Conservation (phyloP, 495 filamentous ascomycete species). For the Aspergillus incahuasiensis region DNA sequence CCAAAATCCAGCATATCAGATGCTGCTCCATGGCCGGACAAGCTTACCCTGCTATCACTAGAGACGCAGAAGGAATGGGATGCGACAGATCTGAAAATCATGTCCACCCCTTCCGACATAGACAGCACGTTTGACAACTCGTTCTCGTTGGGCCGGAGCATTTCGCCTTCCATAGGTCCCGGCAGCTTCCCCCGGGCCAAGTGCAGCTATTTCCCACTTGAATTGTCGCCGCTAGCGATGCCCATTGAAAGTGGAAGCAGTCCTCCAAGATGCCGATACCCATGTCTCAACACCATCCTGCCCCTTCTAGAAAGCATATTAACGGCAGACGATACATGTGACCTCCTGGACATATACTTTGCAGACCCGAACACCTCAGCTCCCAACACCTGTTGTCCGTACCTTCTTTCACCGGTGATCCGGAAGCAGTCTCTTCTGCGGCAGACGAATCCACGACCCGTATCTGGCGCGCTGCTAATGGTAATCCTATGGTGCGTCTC, state of each 20-base stretch:
- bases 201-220: not conserved
- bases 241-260: not conserved
- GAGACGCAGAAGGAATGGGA: too few relatives aligned
- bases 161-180: too few relatives aligned
- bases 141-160: too few relatives aligned
- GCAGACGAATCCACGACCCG: conserved; percentile 27
- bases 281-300: conserved; percentile 24
- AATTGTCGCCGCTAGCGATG: not conserved
- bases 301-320: conserved; percentile 38
- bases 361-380: conserved; percentile 19
- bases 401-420: conserved; percentile 36
- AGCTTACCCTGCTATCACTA: too few relatives aligned
- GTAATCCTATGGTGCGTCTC: conserved; percentile 38
- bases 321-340: conserved; percentile 39
- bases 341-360: conserved; percentile 50
- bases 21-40: too few relatives aligned
- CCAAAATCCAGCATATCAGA: too few relatives aligned
- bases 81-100: too few relatives aligned
- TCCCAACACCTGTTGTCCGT: conserved; percentile 32
- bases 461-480: conserved; percentile 31
- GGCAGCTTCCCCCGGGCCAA: not conserved
- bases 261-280: conserved; percentile 10
- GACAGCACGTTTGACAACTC: too few relatives aligned
- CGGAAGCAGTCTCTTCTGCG: conserved; percentile 32
- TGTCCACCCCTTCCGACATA: too few relatives aligned